Evolutionary conservation across 306 rosid genomes (phyloP).

Genomic region (Sicyos baderoa): DNA sequence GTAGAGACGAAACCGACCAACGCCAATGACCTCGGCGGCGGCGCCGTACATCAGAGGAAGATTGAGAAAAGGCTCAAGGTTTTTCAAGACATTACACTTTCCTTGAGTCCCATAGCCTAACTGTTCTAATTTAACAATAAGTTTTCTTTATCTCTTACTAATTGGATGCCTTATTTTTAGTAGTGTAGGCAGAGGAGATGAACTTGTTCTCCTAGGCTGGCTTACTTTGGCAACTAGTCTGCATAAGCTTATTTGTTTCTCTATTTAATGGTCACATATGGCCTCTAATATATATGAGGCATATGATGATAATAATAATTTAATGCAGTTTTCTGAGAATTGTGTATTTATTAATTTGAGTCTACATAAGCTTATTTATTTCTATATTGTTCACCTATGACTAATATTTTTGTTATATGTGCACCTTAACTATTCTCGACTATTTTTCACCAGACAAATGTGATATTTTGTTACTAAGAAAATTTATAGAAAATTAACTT

Average conservation of each 20-base stretch:
- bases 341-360: no score
- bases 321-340: background rate
- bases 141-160: background rate
- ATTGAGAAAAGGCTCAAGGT: constrained; percentile 79
- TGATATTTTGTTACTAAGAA: no score
- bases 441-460: no score
- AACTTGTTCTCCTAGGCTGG: constrained; percentile 90
- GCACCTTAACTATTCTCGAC: no score
- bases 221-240: no score
- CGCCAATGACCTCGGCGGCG: background rate
- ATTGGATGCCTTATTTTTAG: constrained; percentile 17
- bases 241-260: background rate
- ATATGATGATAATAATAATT: constrained; percentile 4
- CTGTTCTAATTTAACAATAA: background rate
- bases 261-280: background rate
- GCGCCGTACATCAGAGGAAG: constrained; percentile 37
- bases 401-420: no score
- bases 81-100: constrained; percentile 76
- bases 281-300: background rate
- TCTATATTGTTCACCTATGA: no score
- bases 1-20: constrained; percentile 22
- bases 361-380: no score
- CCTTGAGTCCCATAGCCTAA: constrained; percentile 85
- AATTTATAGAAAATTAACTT: no score
- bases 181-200: constrained; percentile 50